Evolutionary conservation across 2,329 filamentous ascomycete genomes (phyloP).

Genomic region (Exophiala mesophila): DNA sequence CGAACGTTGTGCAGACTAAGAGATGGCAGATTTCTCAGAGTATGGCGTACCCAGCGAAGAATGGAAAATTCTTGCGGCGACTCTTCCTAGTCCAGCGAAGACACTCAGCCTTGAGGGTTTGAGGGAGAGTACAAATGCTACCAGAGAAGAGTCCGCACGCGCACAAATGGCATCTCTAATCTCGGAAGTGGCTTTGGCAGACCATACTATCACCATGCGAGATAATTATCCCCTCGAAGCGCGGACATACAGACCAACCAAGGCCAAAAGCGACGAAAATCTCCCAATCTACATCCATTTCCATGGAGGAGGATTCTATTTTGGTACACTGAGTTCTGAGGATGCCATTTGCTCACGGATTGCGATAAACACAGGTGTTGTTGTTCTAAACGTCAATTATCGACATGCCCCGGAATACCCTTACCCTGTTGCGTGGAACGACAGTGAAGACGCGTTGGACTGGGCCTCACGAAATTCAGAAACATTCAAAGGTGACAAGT

Average conservation of each 20-base stretch:
- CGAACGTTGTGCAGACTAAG: slow-evolving; percentile 24
- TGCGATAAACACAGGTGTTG: slow-evolving; percentile 26
- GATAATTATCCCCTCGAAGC: slow-evolving; percentile 44
- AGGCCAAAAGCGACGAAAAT: too few relatives aligned
- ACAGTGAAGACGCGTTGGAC: slow-evolving; percentile 50
- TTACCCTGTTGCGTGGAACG: slow-evolving; percentile 52
- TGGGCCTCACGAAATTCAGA: slow-evolving; percentile 76
- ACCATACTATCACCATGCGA: slow-evolving; percentile 40
- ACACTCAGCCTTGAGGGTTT: slow-evolving; percentile 24
- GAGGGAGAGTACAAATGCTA: slow-evolving; percentile 30
- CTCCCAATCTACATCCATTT: slow-evolving; percentile 51
- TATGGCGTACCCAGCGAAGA: slow-evolving; percentile 42
- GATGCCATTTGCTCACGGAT: slow-evolving; percentile 49
- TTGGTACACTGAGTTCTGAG: slow-evolving; percentile 51
- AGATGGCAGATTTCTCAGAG: slow-evolving; percentile 42
- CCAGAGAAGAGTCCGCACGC: slow-evolving; percentile 32
- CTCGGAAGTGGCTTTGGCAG: slow-evolving; percentile 31
- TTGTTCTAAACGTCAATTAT: slow-evolving; percentile 50
- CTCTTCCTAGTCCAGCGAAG: slow-evolving; percentile 19
- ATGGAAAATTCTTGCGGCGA: slow-evolving; percentile 40
- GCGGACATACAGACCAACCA: slow-evolving; percentile 47
- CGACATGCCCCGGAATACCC: slow-evolving; percentile 52
- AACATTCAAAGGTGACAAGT: slow-evolving; percentile 71
- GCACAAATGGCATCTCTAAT: slow-evolving; percentile 29
- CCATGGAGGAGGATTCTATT: slow-evolving; percentile 54